These are phyloP conservation scores for Kwoniella sp. DNA, from an alignment of 768 basidiomycete genomes.

Conservation along the genomic window DNA sequence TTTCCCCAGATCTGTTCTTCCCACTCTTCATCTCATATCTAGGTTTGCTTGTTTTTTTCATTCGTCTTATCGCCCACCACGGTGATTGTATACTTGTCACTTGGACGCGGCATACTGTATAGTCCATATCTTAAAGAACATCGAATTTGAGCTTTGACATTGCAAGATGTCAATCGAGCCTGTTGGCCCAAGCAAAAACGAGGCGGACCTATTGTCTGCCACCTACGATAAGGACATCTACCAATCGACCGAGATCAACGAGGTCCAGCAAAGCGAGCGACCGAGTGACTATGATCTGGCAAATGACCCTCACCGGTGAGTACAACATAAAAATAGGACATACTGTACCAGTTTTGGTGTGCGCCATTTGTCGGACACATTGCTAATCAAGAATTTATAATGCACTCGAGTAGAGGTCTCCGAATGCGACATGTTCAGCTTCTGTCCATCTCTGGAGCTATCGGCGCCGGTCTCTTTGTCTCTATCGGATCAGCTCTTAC, in stretches of 20 bases:
- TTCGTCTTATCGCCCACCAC: no score
- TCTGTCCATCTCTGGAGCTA: conserved; percentile 29
- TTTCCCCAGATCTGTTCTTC: no score
- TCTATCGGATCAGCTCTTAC: conserved; percentile 27
- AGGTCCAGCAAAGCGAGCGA: neutral
- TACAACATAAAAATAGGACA: neutral
- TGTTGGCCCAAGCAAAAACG: neutral
- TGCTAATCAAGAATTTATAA: no score
- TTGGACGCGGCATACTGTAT: no score
- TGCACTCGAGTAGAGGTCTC: no score
- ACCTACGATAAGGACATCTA: neutral
- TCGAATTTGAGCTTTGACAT: neutral
- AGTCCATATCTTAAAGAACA: no score
- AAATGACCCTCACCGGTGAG: conserved; percentile 19
- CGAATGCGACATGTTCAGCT: conserved; percentile 32
- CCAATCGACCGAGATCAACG: neutral
- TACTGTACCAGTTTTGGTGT: no score
- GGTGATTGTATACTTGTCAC: no score
- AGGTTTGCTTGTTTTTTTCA: no score
- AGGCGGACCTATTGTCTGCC: neutral
- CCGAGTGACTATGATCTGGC: conserved; percentile 1
- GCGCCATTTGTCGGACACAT: no score
- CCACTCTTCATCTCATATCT: neutral
- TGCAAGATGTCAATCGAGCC: neutral
- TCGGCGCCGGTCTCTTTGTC: conserved; percentile 28